phyloP scores from a whole-genome alignment of 2,329 filamentous ascomycete genomes.

The Diaporthe velutina region DNA sequence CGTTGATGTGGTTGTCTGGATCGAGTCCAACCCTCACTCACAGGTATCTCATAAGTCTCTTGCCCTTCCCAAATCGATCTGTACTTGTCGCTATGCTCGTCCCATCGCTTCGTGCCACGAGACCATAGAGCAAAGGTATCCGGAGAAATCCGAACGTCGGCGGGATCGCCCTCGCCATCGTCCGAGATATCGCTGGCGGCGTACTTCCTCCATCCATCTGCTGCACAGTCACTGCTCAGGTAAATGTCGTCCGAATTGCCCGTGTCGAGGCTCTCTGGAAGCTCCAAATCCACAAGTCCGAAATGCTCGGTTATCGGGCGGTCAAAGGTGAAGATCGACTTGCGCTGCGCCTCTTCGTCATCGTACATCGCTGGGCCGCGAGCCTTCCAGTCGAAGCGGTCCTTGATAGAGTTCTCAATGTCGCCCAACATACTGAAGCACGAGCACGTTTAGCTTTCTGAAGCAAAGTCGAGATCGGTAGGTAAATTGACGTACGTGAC shows the following conservation, averaged over 20 bases:
- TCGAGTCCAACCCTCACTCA: conserved; percentile 15
- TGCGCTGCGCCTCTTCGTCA: conserved; percentile 29
- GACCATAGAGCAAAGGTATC: conserved; percentile 56
- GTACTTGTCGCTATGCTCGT: conserved; percentile 39
- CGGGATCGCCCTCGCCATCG: conserved; percentile 53
- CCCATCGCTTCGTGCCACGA: conserved; percentile 50
- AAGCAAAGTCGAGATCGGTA: not conserved
- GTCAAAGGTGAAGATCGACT: conserved; percentile 25
- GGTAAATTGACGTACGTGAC: conserved; percentile 11
- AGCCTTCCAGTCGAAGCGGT: conserved; percentile 27
- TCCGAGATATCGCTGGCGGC: conserved; percentile 52
- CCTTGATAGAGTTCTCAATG: conserved; percentile 25
- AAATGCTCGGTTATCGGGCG: conserved; percentile 41
- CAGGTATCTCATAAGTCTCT: conserved; percentile 23
- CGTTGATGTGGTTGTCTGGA: not conserved
- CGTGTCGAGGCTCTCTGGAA: conserved; percentile 29
- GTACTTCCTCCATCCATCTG: conserved; percentile 30
- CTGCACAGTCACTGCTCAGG: not conserved
- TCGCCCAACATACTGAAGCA: conserved; percentile 28
- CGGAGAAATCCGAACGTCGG: conserved; percentile 54
- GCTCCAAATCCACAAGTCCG: not conserved
- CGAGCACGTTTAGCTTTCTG: not conserved
- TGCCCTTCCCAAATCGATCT: conserved; percentile 19
- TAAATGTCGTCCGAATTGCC: conserved; percentile 19
- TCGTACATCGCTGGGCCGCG: conserved; percentile 34